Base-by-base conservation (phyloP, 2,329 filamentous ascomycete species). In the Aspergillus sp. region DNA sequence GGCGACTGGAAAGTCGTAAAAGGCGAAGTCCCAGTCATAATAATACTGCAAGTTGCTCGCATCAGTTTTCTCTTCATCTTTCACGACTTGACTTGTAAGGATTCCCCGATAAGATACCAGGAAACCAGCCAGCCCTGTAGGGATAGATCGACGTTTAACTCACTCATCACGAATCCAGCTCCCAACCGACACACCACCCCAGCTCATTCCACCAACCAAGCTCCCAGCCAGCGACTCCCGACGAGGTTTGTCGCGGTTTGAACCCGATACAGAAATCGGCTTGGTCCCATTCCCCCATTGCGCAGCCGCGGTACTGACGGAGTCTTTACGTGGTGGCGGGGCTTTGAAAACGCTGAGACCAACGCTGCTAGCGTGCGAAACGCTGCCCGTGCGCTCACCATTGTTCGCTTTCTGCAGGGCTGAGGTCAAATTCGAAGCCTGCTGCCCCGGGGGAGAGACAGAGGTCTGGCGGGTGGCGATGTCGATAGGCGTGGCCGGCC, bases 151-250 rank as follows among this genome's bases (percentile, higher is more conserved):
- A 12, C 19, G 39, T n/a, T 36, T 47, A 41, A 84, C 91, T 82
- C 82, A 98, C 93, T 98, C 93, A 73, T 98, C 91, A 68, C 88
- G 80, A 68, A 98, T 93, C 76, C 94, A 97, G 63, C 91, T 97
- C 52, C 91, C 91, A 55, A 97, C 88, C 6, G 91, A 97, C 50
- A 95, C 82, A 55, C 90, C 91, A 63, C 91, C 91, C 90, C 91
- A 98, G 70, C 90, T 96, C 83, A 95, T 89, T 59, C 91, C 90
- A 53, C 83, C 85, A 44, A 79, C 73, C 50, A 83, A 68, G 62
- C 80, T 82, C 55, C 80, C 77, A 35, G 78, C 77, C 52, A 77
- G 71, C 64, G 78, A 80, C 64, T 83, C 77, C 55, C 80, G 68
- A 52, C 79, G 70, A 44, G 70, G 71, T 48, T 73, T 73, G 51